These are phyloP conservation scores for Pythium guiyangense DNA, from an alignment of 352 stramenopile species.

Conservation along the genomic window DNA sequence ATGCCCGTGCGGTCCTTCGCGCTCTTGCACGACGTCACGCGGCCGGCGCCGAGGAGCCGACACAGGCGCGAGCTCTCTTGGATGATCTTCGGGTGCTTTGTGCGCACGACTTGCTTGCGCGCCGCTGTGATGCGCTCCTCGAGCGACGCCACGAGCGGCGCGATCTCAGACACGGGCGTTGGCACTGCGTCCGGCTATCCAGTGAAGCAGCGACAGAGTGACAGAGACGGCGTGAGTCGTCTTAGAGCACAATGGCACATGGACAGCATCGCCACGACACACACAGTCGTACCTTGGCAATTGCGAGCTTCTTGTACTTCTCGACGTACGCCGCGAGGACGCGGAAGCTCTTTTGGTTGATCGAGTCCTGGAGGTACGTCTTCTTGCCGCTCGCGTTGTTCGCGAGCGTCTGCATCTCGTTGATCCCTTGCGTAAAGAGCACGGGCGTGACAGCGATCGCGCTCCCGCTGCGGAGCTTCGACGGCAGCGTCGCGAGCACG, in stretches of 20 bases:
- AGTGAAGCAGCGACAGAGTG: background rate
- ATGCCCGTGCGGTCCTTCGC: conserved; percentile 96
- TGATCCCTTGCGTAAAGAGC: conserved; percentile 75
- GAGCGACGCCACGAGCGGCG: conserved; percentile 38
- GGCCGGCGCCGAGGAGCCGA: conserved; percentile 83
- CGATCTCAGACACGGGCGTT: conserved; percentile 35
- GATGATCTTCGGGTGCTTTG: conserved; percentile 69
- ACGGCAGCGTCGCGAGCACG: conserved; percentile 36
- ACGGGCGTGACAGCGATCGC: conserved; percentile 57
- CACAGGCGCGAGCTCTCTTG: conserved; percentile 55
- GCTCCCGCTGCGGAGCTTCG: conserved; percentile 36
- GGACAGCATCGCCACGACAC: background rate
- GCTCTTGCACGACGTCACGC: conserved; percentile 93
- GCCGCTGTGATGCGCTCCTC: conserved; percentile 46
- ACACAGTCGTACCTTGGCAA: conserved; percentile 20
- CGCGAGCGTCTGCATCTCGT: conserved; percentile 76
- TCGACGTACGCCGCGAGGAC: conserved; percentile 52
- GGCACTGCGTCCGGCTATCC: conserved; percentile 36
- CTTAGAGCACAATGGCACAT: background rate
- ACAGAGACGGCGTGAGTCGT: background rate
- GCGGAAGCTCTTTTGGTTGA: conserved; percentile 72
- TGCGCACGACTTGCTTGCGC: conserved; percentile 68
- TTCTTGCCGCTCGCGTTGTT: conserved; percentile 68
- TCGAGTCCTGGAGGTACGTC: no score
- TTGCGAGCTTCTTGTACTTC: conserved; percentile 53